Percentiles rank a stretch among this genome's conserved stretches.
Conservation (phyloP, 305 asterid species). For the Fraxinus platypoda region DNA sequence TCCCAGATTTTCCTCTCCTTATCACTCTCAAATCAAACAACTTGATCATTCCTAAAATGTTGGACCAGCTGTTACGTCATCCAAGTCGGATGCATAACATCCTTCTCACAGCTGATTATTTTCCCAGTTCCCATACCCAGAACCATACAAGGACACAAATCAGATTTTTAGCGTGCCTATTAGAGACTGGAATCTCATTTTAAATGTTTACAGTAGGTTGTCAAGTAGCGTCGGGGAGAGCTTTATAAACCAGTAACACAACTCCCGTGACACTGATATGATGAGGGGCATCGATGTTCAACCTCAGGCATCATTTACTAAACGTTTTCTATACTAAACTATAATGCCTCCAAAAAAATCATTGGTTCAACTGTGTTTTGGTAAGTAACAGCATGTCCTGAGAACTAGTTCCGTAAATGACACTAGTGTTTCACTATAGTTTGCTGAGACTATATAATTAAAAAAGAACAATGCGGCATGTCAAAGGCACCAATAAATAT, state of each 20-base stretch:
- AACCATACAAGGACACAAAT: neutral
- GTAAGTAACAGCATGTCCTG: neutral
- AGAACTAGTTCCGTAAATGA: neutral
- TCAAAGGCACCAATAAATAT: slow-evolving; percentile 12
- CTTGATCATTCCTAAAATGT: neutral
- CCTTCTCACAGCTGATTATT: neutral
- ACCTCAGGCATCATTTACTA: neutral
- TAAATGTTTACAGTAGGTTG: neutral
- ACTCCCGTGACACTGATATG: neutral
- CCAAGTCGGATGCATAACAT: neutral
- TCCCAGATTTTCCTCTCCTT: neutral
- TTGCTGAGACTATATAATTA: slow-evolving; percentile 5
- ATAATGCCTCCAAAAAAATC: slow-evolving; percentile 8
- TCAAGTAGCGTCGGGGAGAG: neutral
- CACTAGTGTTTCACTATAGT: slow-evolving; percentile 12
- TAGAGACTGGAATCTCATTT: neutral
- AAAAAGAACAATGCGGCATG: slow-evolving; percentile 14
- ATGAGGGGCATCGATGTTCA: neutral
- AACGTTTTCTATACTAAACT: neutral
- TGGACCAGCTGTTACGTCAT: neutral
- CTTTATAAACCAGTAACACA: neutral
- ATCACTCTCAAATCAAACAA: neutral
- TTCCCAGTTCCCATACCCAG: neutral
- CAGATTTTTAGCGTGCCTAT: neutral
- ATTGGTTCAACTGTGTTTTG: neutral